Conservation (phyloP, 345 rosid genomes). For the Sisymbrium irio region DNA sequence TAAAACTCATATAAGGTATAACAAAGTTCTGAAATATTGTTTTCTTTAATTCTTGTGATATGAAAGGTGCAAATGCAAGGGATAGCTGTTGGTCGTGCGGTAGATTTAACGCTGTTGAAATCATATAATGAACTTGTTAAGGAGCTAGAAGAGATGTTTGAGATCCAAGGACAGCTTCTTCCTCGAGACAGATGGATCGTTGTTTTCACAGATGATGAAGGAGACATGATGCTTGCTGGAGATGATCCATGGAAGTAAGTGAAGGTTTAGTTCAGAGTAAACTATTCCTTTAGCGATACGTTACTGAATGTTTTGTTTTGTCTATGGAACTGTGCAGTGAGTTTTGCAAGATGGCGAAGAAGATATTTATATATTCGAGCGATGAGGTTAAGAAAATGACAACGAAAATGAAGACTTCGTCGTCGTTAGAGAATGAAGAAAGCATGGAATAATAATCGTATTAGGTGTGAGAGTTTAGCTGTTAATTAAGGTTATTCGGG, state of each 20-base stretch:
- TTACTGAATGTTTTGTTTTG: not conserved
- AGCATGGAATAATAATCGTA: not conserved
- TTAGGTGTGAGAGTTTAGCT: constrained; percentile 19
- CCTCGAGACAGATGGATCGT: constrained; percentile 54
- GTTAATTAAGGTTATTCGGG: constrained; percentile 9
- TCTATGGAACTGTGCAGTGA: constrained; percentile 44
- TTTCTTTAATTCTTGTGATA: not conserved
- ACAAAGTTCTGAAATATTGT: not conserved
- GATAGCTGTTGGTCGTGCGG: constrained; percentile 69
- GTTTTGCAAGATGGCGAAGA: constrained; percentile 71
- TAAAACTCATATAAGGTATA: not conserved
- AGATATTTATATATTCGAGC: constrained; percentile 53
- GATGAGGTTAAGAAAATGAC: constrained; percentile 63
- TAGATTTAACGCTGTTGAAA: constrained; percentile 52
- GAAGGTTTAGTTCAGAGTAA: not conserved
- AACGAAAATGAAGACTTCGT: constrained; percentile 22
- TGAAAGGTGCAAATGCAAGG: constrained; percentile 80
- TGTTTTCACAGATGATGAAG: constrained; percentile 67
- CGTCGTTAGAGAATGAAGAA: constrained; percentile 24
- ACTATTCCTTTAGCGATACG: not conserved
- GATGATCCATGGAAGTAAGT: constrained; percentile 83
- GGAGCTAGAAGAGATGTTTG: constrained; percentile 68
- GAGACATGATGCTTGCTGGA: constrained; percentile 73
- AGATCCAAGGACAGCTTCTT: constrained; percentile 55
- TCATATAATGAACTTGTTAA: constrained; percentile 49